Evolutionary conservation across 768 basidiomycete species (phyloP).

Genomic region (Amanita thiersii): DNA sequence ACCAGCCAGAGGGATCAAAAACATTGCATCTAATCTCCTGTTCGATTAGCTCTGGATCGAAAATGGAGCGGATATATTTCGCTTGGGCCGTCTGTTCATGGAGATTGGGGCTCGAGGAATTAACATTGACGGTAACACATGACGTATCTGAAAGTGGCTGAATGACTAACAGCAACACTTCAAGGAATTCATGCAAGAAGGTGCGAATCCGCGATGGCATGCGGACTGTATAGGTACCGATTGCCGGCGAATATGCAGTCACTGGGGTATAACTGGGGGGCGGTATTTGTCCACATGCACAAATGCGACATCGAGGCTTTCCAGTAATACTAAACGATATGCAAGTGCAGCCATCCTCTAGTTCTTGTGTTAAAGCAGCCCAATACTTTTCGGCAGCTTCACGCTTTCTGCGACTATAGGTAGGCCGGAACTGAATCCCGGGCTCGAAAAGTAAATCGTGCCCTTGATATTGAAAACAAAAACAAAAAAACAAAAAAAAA

Average conservation of each 20-base stretch:
- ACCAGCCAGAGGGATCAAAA: conserved; percentile 75
- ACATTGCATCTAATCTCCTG: conserved; percentile 72
- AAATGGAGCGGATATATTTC: conserved; percentile 59
- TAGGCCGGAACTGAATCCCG: conserved; percentile 74
- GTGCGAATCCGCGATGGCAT: conserved; percentile 65
- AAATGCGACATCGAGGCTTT: conserved; percentile 45
- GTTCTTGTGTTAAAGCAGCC: conserved; percentile 71
- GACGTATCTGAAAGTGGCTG: conserved; percentile 64
- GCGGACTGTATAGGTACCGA: conserved; percentile 47
- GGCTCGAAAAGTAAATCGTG: conserved; percentile 89
- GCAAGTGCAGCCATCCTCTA: conserved; percentile 79
- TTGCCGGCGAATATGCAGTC: conserved; percentile 34
- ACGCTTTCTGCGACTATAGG: conserved; percentile 63
- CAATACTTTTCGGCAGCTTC: conserved; percentile 78
- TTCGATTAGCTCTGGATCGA: conserved; percentile 77
- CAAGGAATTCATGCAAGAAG: conserved; percentile 68
- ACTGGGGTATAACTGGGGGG: conserved; percentile 31
- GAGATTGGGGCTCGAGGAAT: conserved; percentile 50
- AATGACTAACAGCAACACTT: conserved; percentile 78
- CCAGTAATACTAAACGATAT: conserved; percentile 61
- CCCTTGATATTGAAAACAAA: conserved; percentile 32
- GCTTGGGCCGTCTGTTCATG: conserved; percentile 58
- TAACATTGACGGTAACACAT: conserved; percentile 52
- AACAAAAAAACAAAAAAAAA: conserved; percentile 10
- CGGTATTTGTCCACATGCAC: conserved; percentile 42